phyloP scores from a whole-genome alignment of 345 rosid species.

The Conringia planisiliqua region DNA sequence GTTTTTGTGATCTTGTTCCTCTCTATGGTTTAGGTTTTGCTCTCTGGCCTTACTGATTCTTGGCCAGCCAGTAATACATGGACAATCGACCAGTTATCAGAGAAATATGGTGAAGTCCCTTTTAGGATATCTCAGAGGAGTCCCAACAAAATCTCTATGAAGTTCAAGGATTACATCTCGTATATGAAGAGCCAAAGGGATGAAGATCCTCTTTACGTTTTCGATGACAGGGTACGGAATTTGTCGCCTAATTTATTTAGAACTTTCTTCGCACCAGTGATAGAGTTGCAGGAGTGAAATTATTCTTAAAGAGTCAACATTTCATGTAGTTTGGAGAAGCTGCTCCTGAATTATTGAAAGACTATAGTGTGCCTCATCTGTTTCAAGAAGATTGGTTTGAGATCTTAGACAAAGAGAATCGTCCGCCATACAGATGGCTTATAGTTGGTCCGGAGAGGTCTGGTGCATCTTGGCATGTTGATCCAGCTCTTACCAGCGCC shows the following conservation, averaged over 20 bases:
- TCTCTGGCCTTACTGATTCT: conserved; percentile 69
- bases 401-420: conserved; percentile 61
- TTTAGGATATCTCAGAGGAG: conserved; percentile 90
- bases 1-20: background rate
- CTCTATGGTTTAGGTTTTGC: conserved; percentile 54
- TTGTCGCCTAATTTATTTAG: background rate
- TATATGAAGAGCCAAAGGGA: conserved; percentile 78
- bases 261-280: background rate
- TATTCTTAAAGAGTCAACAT: conserved; percentile 11
- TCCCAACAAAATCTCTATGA: conserved; percentile 57
- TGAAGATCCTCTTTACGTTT: conserved; percentile 94
- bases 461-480: conserved; percentile 99
- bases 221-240: conserved; percentile 75
- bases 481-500: conserved; percentile 97
- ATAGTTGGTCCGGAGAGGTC: conserved; percentile 97
- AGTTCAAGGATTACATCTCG: conserved; percentile 74
- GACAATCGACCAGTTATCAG: conserved; percentile 65
- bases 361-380: conserved; percentile 72
- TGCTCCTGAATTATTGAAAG: conserved; percentile 74
- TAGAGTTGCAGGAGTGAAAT: background rate
- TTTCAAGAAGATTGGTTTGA: conserved; percentile 91
- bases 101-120: conserved; percentile 58
- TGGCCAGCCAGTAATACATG: conserved; percentile 92
- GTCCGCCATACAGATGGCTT: conserved; percentile 92
- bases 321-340: conserved; percentile 78